Evolutionary conservation across 202 grass and related monocot genomes (phyloP).

Genomic region (Cymbopogon flexuosus): DNA sequence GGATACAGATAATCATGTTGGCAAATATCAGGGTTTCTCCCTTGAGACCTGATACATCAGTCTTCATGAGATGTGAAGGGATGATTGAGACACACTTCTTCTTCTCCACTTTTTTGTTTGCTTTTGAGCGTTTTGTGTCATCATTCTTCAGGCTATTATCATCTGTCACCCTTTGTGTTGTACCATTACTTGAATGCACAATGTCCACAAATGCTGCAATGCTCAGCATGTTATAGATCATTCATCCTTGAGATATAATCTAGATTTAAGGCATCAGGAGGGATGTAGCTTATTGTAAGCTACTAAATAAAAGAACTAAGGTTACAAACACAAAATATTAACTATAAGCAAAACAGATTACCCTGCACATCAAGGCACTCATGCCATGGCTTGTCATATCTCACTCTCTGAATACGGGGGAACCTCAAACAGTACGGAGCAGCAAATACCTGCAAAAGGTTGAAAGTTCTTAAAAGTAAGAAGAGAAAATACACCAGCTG

Average conservation of each 20-base stretch:
- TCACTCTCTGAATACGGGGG: conserved; percentile 72
- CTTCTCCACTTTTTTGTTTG: conserved; percentile 58
- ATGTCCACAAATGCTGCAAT: conserved; percentile 80
- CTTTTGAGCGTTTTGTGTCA: conserved; percentile 42
- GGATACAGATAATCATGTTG: conserved; percentile 94
- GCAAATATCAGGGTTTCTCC: conserved; percentile 85
- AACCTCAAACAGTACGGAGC: conserved; percentile 90
- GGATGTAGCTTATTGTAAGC: background rate
- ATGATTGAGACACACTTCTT: conserved; percentile 60
- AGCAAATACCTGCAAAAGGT: conserved; percentile 68
- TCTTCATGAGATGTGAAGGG: conserved; percentile 82
- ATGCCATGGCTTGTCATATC: conserved; percentile 96
- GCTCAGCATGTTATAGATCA: conserved; percentile 33
- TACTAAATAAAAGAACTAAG: conserved; percentile 2
- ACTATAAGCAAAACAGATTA: conserved; percentile 38
- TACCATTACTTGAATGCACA: conserved; percentile 79
- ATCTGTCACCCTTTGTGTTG: conserved; percentile 48
- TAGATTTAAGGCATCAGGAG: conserved; percentile 20
- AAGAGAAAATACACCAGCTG: conserved; percentile 30
- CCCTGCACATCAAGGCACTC: conserved; percentile 94
- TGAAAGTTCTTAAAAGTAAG: conserved; percentile 34
- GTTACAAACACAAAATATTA: conserved; percentile 13
- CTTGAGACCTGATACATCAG: conserved; percentile 71
- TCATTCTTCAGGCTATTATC: conserved; percentile 45
- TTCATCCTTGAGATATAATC: conserved; percentile 18